These are phyloP conservation scores for Gleditsia sinensis DNA, from an alignment of 306 rosid species.

Conservation along the genomic window DNA sequence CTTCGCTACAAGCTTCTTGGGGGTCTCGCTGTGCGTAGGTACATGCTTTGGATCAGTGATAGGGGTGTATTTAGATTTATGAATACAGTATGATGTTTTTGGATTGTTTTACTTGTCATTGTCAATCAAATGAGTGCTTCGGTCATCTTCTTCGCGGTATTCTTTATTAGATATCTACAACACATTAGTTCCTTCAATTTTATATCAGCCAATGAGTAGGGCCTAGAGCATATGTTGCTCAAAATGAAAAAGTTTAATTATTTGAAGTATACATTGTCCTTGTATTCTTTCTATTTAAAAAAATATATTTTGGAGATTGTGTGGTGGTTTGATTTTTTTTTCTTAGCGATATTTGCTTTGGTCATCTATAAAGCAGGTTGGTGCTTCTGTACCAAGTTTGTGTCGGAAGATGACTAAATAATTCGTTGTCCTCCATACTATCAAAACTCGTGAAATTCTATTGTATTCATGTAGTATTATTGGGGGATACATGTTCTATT, in stretches of 20 bases:
- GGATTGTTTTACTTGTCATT: neutral
- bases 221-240: neutral
- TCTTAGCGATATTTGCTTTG: neutral
- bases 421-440: neutral
- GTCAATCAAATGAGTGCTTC: neutral
- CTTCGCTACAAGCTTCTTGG: slow-evolving; percentile 75
- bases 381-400: slow-evolving; percentile 42
- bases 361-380: slow-evolving; percentile 67
- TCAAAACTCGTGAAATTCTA: slow-evolving; percentile 26
- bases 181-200: neutral
- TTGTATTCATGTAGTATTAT: slow-evolving; percentile 24
- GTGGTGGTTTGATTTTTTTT: neutral
- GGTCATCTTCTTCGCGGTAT: neutral
- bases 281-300: too few relatives aligned
- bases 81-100: neutral
- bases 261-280: neutral
- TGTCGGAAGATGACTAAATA: slow-evolving; percentile 81
- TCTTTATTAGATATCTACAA: neutral
- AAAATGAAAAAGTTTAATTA: neutral
- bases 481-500: slow-evolving; percentile 25
- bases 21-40: slow-evolving; percentile 70
- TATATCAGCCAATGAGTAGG: neutral
- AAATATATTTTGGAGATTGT: neutral
- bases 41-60: neutral
- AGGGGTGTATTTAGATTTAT: neutral